Percentiles rank a stretch among this genome's conserved stretches.
These are phyloP conservation scores for Earliella scabrosa DNA, from an alignment of 1,284 basidiomycete species.

Conservation along the genomic window DNA sequence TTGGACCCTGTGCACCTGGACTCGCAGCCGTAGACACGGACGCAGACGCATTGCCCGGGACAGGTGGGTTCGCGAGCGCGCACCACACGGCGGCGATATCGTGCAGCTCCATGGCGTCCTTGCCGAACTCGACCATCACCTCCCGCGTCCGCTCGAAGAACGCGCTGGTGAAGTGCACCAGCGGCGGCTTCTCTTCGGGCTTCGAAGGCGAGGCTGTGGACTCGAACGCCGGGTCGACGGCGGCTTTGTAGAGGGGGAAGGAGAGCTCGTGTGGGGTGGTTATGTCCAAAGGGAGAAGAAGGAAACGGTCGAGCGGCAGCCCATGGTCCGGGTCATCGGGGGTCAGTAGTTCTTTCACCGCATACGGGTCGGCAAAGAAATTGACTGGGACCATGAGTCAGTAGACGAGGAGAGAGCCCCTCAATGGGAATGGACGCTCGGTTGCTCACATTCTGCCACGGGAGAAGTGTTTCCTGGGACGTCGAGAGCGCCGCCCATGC, in stretches of 20 bases:
- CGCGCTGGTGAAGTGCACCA: slow-evolving; percentile 79
- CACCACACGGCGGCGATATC: slow-evolving; percentile 86
- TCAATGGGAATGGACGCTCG: no score
- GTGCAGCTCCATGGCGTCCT: slow-evolving; percentile 86
- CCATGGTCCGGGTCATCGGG: slow-evolving; percentile 41
- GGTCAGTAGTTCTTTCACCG: slow-evolving; percentile 69
- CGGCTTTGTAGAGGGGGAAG: slow-evolving; percentile 62
- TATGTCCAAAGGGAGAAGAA: slow-evolving; percentile 81
- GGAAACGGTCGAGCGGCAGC: slow-evolving; percentile 66
- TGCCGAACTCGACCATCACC: slow-evolving; percentile 72
- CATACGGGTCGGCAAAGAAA: slow-evolving; percentile 92
- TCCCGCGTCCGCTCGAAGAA: slow-evolving; percentile 79
- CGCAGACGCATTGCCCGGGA: slow-evolving; percentile 27
- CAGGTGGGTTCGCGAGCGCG: slow-evolving; percentile 69
- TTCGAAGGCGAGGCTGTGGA: slow-evolving; percentile 50
- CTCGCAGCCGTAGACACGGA: no score
- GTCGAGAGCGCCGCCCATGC: slow-evolving; percentile 97
- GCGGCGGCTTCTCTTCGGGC: slow-evolving; percentile 49
- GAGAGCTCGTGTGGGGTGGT: slow-evolving; percentile 81
- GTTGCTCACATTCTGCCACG: slow-evolving; percentile 72
- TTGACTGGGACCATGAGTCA: slow-evolving; percentile 65
- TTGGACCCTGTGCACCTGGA: no score
- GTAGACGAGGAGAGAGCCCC: no score
- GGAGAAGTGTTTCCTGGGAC: slow-evolving; percentile 91
- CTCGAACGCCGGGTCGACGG: slow-evolving; percentile 60